phyloP scores from a whole-genome alignment of 2,329 filamentous ascomycete species.

The Fusarium fujikuroi region DNA sequence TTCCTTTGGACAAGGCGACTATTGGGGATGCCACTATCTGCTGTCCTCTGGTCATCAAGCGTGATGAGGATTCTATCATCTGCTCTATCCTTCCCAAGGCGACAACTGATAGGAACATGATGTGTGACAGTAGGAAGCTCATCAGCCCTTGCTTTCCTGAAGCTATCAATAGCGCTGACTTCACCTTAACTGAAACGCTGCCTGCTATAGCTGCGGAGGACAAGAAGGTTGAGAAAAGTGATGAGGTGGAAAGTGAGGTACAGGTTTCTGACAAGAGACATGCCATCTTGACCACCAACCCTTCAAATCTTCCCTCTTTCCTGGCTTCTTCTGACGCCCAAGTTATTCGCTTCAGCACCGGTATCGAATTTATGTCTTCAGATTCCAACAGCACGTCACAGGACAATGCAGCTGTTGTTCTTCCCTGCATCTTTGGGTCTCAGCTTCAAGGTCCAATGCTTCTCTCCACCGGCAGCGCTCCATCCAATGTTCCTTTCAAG shows the following conservation, averaged over 20 bases:
- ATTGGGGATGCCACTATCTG: constrained; percentile 9
- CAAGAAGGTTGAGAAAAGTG: fast-evolving
- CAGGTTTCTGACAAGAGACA: neutral
- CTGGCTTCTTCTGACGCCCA: neutral
- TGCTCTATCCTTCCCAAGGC: constrained; percentile 11
- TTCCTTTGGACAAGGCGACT: constrained; percentile 10
- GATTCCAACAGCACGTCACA: fast-evolving
- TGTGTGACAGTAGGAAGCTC: neutral
- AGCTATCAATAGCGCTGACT: constrained; percentile 4
- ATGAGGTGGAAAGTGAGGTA: fast-evolving
- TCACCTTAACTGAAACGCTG: neutral
- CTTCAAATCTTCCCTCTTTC: neutral
- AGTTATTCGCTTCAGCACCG: neutral
- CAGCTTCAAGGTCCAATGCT: constrained; percentile 4
- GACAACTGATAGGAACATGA: neutral
- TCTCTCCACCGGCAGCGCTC: neutral
- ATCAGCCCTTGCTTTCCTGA: constrained; percentile 4
- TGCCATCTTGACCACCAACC: neutral
- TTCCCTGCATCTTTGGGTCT: constrained; percentile 17
- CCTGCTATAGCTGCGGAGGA: fast-evolving
- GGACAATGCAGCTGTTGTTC: neutral
- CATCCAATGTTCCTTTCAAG: neutral
- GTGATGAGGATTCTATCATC: neutral
- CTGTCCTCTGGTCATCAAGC: constrained; percentile 15
- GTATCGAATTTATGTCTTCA: neutral